Evolutionary conservation across 192 early-diverging fungal genomes (phyloP), one percentile per base, ranked within the genome.

Genomic region (Thoreauomyces humboldtii): DNA sequence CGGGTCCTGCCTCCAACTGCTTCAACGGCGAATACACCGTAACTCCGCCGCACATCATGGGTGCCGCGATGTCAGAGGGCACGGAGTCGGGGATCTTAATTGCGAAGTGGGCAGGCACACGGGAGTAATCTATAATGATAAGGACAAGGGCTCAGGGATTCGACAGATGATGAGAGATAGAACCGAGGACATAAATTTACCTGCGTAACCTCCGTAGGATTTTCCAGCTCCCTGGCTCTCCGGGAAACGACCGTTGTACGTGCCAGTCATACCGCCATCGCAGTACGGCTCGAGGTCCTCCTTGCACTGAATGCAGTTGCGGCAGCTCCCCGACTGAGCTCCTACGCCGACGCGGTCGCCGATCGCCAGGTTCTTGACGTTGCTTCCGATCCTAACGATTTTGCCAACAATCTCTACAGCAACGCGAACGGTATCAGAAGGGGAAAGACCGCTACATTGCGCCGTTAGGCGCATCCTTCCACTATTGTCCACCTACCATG

Each of bases 11-110:
- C 12, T 42, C 67, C 22, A 56, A 44, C 35, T 80, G 79, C 51
- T 83, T 77, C 52, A 94, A 71, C 1, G 91, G 89, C 0, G 78
- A 74, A 67, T 85, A 93, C 1, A 91, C 85, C 22, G 92, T 88
- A 22, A 80, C 77, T 5, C 91, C 92, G 4, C 90, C 91, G 73
- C 92, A 93, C 69, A 93, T 81, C 55, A 94, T 59, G 0, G 91
- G 86, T 1, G 82, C 87, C 0, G 88, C 89, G 44, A 83, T 74
- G 73, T 78, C 7, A 86, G 77, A 15, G 25, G 55, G 2, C 56
- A 73, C 6, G 86, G 85, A 41, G 85, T 81, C 78, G 80, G 82
- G 81, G 82, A 91, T 12, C 29, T 34, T 48, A 84, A 92, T 45
- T 21, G 62, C 60, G 34, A 69, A 72, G 24, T 71, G 61, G 9